Base-by-base conservation (phyloP, 75 land plant genomes). In the Chamaecyparis obtusa region DNA sequence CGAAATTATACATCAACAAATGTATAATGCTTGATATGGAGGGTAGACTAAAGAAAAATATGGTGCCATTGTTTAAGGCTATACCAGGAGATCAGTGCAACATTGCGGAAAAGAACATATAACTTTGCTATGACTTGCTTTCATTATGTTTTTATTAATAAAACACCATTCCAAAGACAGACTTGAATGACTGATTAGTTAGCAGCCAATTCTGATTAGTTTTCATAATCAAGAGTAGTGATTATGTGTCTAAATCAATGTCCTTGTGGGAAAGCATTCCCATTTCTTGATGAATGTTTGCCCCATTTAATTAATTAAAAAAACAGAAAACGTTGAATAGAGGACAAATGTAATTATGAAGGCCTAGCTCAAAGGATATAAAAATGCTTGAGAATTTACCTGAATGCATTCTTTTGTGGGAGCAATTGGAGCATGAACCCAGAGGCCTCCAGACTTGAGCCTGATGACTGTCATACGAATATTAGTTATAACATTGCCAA, bases 391-490 rank as follows among this genome's bases (percentile, higher is more conserved):
- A 51, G 33, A 84, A n/a, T 54, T n/a, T 71, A 96, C 99, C 99
- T 94, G 92, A 87, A 98, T 94, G 89, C 99, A 98, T 87, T 98
- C 99, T 75, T 93, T 91, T 16, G 99, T 98, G 32, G 99, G 99
- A 81, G 99, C 99, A 89, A 98, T 94, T n/a, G 99, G 99, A 21
- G 99, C 99, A 89, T 98, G 99, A 74, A 98, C 91, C 99, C 99
- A 98, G 79, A 98, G 86, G 46, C 99, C 99, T 75, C 99, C 99
- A 39, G 99, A 98, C 85, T 94, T 97, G 83, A 98, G 97, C 89
- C 95, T 97, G 87, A 98, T 95, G 72, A 95, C 99, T 37, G 99
- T 98, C 99, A 98, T 98, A 43, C 99, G 88, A 30, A 92, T 95
- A 89, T 98, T 98, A 85, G 99, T 95, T 24, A 95, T 93, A 76